A percentile compares a stretch with the other conserved stretches of the same genome.
These are phyloP conservation scores for Cinchona pubescens DNA, from an alignment of 257 asterid species.

Conservation along the genomic window DNA sequence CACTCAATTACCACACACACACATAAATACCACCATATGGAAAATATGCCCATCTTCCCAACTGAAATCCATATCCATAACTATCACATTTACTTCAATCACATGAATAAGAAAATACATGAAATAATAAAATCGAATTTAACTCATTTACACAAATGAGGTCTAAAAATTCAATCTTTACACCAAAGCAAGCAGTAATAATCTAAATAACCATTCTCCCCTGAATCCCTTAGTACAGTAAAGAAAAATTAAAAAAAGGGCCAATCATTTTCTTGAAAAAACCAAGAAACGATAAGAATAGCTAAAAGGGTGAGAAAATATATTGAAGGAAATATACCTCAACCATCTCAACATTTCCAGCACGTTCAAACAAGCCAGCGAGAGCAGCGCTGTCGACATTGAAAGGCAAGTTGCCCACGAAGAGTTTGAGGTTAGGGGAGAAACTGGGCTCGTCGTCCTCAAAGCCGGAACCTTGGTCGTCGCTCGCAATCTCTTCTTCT, in stretches of 20 bases:
- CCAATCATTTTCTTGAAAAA: background rate
- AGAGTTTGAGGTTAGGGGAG: constrained; percentile 69
- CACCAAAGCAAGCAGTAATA: background rate
- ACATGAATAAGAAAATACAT: background rate
- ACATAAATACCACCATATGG: background rate
- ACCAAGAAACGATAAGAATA: background rate
- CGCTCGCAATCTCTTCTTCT: constrained; percentile 35
- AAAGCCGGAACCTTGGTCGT: constrained; percentile 23
- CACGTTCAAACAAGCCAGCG: constrained; percentile 73
- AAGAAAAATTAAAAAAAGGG: background rate
- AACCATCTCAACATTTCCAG: constrained; percentile 86
- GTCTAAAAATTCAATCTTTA: background rate
- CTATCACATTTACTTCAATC: background rate
- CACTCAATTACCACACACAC: background rate
- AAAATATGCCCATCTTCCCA: background rate
- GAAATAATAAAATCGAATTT: no score
- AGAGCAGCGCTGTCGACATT: constrained; percentile 69
- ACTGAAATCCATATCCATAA: background rate
- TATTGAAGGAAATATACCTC: constrained; percentile 49
- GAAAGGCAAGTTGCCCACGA: constrained; percentile 85
- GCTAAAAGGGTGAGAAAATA: background rate
- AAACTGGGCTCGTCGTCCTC: constrained; percentile 24
- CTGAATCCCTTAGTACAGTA: background rate
- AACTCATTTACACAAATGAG: background rate
- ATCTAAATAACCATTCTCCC: background rate